A percentile compares a stretch with the other conserved stretches of the same genome.
These are phyloP conservation scores for Amaranthus cruentus DNA, from an alignment of 148 eudicot species.

Conservation along the genomic window DNA sequence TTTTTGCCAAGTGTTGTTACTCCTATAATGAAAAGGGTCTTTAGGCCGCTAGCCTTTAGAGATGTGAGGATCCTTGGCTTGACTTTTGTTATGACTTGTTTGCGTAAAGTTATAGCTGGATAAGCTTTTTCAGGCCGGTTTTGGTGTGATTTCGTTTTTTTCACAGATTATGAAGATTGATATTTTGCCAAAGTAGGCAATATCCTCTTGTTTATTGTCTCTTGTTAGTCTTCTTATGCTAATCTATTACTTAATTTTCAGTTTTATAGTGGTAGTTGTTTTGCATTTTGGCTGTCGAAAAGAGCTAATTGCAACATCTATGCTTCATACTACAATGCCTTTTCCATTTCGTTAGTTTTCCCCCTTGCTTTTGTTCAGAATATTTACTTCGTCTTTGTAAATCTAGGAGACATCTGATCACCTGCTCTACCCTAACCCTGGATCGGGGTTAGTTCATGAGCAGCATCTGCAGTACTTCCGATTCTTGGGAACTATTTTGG, in stretches of 20 bases:
- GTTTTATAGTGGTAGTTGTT: neutral
- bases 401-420: slow-evolving; percentile 86
- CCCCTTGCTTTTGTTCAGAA: neutral
- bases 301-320: neutral
- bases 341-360: neutral
- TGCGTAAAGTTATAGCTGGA: too few relatives aligned
- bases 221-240: neutral
- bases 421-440: slow-evolving; percentile 98
- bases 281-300: neutral
- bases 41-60: neutral
- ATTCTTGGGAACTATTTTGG: slow-evolving; percentile 90
- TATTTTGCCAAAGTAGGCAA: neutral
- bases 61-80: too few relatives aligned
- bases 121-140: too few relatives aligned
- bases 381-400: slow-evolving; percentile 16
- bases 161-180: too few relatives aligned
- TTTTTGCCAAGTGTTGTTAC: too few relatives aligned
- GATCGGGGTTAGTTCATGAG: slow-evolving; percentile 88
- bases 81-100: too few relatives aligned
- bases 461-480: slow-evolving; percentile 90
- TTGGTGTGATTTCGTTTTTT: neutral
- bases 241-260: neutral
- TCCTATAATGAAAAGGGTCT: neutral
- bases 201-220: neutral
- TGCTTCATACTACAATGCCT: neutral